Evolutionary conservation across 371 early-diverging fungal genomes (phyloP).

Genomic region (Mortierella sp.): DNA sequence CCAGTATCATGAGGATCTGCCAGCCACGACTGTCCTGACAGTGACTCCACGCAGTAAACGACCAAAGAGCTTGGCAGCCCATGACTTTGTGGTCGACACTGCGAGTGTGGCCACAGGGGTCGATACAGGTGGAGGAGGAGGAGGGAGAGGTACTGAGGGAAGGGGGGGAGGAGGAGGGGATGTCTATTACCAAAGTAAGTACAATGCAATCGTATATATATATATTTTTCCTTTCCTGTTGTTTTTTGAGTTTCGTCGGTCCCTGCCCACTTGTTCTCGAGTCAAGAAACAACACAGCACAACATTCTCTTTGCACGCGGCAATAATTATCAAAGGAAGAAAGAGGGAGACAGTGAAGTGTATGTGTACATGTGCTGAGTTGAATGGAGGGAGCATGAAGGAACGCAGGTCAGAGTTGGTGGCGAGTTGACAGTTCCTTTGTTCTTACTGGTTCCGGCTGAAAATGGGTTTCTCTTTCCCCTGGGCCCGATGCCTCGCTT

Average conservation of each 20-base stretch:
- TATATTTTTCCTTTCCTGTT: background rate
- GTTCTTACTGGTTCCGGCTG: background rate
- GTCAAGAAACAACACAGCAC: background rate
- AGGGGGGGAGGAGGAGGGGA: slow-evolving; percentile 21
- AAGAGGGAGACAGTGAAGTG: background rate
- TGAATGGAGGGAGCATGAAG: background rate
- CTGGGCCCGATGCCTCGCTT: background rate
- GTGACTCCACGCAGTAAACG: slow-evolving; percentile 33
- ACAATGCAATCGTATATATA: too few relatives aligned
- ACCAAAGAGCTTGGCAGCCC: slow-evolving; percentile 52
- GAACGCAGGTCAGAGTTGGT: slow-evolving; percentile 3
- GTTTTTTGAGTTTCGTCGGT: slow-evolving; percentile 5
- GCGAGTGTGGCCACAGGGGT: background rate
- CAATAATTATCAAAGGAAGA: background rate
- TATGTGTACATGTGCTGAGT: background rate
- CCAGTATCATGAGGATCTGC: slow-evolving; percentile 34
- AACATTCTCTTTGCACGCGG: background rate
- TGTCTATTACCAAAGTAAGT: slow-evolving; percentile 30
- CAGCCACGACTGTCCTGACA: slow-evolving; percentile 9
- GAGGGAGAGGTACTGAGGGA: too few relatives aligned
- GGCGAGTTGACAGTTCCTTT: background rate
- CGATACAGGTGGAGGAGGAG: background rate
- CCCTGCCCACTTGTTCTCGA: background rate
- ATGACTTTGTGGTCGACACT: slow-evolving; percentile 27
- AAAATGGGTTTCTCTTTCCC: slow-evolving; percentile 8